Evolutionary conservation across 2,329 filamentous ascomycete species (phyloP).

Genomic region (Colletotrichum sp.): DNA sequence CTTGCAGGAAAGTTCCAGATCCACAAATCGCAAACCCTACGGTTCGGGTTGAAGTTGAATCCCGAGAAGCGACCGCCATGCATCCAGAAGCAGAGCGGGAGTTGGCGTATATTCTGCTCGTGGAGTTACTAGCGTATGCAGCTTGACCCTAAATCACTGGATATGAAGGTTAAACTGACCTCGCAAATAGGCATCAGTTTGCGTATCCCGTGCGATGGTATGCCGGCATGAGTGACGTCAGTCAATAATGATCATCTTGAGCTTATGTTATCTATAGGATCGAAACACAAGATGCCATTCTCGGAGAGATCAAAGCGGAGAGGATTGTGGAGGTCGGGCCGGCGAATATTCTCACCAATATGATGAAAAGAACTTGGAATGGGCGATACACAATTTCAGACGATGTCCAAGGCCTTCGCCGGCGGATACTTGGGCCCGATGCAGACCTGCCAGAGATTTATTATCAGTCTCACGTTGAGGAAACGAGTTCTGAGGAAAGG

Average conservation of each 20-base stretch:
- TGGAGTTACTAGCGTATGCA: constrained; percentile 87
- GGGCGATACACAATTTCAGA: constrained; percentile 99
- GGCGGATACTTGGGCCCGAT: constrained; percentile 98
- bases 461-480: constrained; percentile 89
- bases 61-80: constrained; percentile 58
- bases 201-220: constrained; percentile 92
- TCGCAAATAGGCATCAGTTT: constrained; percentile 70
- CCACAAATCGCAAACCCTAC: not conserved
- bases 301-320: constrained; percentile 93
- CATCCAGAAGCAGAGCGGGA: constrained; percentile 98
- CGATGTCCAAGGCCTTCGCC: constrained; percentile 91
- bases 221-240: not conserved
- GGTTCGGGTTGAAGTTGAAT: not conserved
- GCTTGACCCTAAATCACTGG: not conserved
- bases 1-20: not conserved
- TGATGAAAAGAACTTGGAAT: constrained; percentile 93
- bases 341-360: constrained; percentile 92
- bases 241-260: not conserved
- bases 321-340: constrained; percentile 97
- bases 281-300: constrained; percentile 98
- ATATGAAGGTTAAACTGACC: not conserved
- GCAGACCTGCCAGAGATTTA: constrained; percentile 99
- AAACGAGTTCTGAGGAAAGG: constrained; percentile 34
- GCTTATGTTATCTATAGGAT: constrained; percentile 59
- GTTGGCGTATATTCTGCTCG: constrained; percentile 94